phyloP scores from a whole-genome alignment of 139 green algal species.

The Zygnema circumcarinatum region DNA sequence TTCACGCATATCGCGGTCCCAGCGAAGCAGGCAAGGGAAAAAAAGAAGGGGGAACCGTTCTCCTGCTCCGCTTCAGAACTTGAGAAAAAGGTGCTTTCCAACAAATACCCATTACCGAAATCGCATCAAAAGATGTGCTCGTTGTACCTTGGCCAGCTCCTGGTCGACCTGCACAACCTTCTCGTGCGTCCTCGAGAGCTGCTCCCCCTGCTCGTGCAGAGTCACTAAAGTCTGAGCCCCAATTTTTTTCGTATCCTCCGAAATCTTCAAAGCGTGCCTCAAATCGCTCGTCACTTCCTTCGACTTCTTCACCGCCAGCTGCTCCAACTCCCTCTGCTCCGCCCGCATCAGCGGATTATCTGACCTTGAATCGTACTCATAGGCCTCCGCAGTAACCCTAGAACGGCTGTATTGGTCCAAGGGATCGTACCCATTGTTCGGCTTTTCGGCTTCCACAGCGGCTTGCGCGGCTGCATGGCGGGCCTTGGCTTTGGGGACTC shows the following conservation, averaged over 20 bases:
- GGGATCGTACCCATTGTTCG: neutral
- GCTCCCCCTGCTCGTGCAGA: constrained; percentile 49
- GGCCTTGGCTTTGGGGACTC: neutral
- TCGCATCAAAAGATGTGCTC: too few species aligned
- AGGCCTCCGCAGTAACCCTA: neutral
- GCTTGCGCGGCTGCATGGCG: neutral
- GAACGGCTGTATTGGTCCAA: neutral
- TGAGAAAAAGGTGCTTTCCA: too few species aligned
- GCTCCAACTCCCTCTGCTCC: constrained; percentile 22
- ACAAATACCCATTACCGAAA: too few species aligned
- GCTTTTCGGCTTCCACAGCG: neutral
- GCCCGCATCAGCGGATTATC: neutral
- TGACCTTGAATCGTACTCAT: neutral
- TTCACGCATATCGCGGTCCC: too few species aligned
- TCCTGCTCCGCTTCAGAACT: too few species aligned
- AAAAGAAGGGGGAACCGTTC: too few species aligned
- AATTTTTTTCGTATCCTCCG: constrained; percentile 36
- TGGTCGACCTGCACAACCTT: constrained; percentile 45
- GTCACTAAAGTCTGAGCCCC: constrained; percentile 50
- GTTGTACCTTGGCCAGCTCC: constrained; percentile 39
- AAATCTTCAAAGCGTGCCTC: constrained; percentile 1
- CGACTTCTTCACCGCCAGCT: constrained; percentile 20
- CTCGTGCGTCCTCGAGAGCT: constrained; percentile 39
- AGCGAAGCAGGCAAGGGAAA: too few species aligned
- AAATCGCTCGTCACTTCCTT: constrained; percentile 20